phyloP scores from a whole-genome alignment of 352 stramenopile genomes.

The Aphanomyces stellatus region DNA sequence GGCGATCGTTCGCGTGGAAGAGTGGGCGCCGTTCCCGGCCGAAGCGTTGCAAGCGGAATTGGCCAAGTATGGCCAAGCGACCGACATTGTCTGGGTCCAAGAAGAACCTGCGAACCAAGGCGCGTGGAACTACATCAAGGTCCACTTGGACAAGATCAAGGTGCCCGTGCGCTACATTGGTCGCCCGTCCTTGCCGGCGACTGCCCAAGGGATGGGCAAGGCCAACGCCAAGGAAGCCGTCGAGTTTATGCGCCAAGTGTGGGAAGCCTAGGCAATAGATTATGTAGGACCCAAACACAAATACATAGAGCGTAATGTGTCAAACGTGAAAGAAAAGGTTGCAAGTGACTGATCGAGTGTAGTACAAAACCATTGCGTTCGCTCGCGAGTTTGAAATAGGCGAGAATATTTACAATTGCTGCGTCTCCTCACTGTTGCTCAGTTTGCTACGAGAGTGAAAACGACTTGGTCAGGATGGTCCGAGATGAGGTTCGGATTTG shows the following conservation, averaged over 20 bases:
- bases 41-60: conserved; percentile 49
- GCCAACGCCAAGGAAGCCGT: conserved; percentile 52
- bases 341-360: too few species aligned
- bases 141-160: conserved; percentile 66
- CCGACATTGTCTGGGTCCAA: conserved; percentile 69
- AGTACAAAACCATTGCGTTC: too few species aligned
- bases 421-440: too few species aligned
- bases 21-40: conserved; percentile 81
- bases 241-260: conserved; percentile 55
- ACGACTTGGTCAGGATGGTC: too few species aligned
- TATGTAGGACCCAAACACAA: too few species aligned
- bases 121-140: conserved; percentile 57
- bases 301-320: too few species aligned
- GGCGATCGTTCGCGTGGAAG: conserved; percentile 68
- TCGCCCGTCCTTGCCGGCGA: conserved; percentile 58
- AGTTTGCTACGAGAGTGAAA: too few species aligned
- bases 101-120: conserved; percentile 79
- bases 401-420: too few species aligned
- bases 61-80: conserved; percentile 46
- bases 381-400: too few species aligned
- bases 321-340: too few species aligned
- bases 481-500: too few species aligned
- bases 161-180: conserved; percentile 52
- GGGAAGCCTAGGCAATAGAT: not conserved
- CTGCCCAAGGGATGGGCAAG: conserved; percentile 64